Base-by-base conservation (phyloP, 2,329 filamentous ascomycete genomes). In the Colletotrichum lupini region DNA sequence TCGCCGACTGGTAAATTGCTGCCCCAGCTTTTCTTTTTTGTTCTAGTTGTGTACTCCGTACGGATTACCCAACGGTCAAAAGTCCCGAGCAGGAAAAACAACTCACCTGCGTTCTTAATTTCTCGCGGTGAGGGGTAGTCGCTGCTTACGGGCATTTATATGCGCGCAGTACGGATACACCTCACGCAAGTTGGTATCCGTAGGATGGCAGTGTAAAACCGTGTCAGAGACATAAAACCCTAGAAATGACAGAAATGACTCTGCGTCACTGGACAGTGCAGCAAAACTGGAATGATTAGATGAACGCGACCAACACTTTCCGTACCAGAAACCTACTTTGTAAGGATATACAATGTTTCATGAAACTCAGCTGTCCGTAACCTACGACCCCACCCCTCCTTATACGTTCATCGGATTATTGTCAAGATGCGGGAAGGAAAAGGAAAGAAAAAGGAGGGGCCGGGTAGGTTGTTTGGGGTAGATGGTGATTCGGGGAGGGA, bases 401-500 rank as follows among this genome's bases (percentile, higher is more conserved):
- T 46, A 55, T 37, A 56, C 8, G 59, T 56, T 60, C 32, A 56
- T 72, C 59, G 32, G 28, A 60, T 56, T 69, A 56, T 55, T 59
- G 42, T 59, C 59, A 30, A 56, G 24, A 35, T 32, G 68, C 42
- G 55, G 55, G 8, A 64, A 42, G 16, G 32, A 55, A 30, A 46
- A 64, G 62, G 32, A 55, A 30, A 46, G 57, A 53, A n/a, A 56
- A 68, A 42, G 14, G 11, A 30, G 42, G 52, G 53, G 32, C 32
- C 35, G 53, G 28, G 14, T 62, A 35, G 5, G 37, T 14, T 52
- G 67, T 70, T 66, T 55, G 30, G 61, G 42, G 55, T 66, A 70
- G 61, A 70, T 22, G 28, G 60, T 16, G 14, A 42, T 42, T 42
- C 37, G 37, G 16, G 37, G 37, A 30, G 37, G 16, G 26, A 28